Evolutionary conservation across 352 stramenopile species (phyloP), one percentile per base, ranked within the genome.

Genomic region (Globisporangium splendens): DNA sequence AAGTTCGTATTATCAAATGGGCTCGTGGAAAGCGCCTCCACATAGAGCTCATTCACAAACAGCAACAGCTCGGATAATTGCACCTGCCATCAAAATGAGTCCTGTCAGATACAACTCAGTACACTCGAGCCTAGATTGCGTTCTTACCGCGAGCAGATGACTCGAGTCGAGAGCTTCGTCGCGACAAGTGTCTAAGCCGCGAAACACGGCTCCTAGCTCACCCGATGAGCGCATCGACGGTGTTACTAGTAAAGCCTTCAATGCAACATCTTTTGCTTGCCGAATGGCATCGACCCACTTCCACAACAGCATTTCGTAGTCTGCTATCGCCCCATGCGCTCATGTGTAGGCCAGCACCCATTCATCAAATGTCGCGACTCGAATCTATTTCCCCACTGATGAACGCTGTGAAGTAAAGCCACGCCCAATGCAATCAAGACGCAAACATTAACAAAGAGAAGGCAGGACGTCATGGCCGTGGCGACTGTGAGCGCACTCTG

Each of bases 401-500:
- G 54, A 3, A 57, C 10, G 28, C 50, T 71, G 12, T 46, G 63
- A 2, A 52, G 38, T 22, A 65, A 28, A 35, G 50, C 66, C 14
- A 79, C 28, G 3, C 38, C 51, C 15, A 79, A 52, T 5, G 62
- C 18, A n/a, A 60, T 22, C 1, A 83, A 22, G 22, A 62, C 71
- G 11, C 46, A 58, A 7, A 60, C 33, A 59, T 91, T 87, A n/a
- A 88, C 28, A 39, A 80, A 80, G 2, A 47, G 61, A 13, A 91
- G 43, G 6, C 68, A 79, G 14, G 70, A 54, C 11, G 65, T 73
- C 59, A 88, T 70, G 4, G 75, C 70, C 5, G 81, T 87, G 18
- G 78, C 68, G 0, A 91, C 81, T 8, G 78, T 91, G 13, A 91
- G 67, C 11, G 78, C 78, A 38, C 78, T 91, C 8, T 71, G 68